phyloP scores from a whole-genome alignment of 1,284 basidiomycete species.

The Irpex sp. region DNA sequence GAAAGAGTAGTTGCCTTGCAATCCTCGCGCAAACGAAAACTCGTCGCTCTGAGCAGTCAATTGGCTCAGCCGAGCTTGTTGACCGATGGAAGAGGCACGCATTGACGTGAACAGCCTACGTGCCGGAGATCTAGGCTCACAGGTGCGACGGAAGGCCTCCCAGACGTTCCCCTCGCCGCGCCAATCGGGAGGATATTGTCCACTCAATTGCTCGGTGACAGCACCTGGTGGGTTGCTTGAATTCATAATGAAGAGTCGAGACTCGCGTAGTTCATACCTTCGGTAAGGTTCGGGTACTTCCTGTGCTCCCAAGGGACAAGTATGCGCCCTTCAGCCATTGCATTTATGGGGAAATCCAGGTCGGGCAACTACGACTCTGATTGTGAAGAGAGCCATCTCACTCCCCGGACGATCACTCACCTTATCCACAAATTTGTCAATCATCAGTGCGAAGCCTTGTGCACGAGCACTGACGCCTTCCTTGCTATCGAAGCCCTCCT shows the following conservation, averaged over 20 bases:
- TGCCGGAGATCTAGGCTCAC: slow-evolving; percentile 74
- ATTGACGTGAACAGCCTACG: slow-evolving; percentile 80
- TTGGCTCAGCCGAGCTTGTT: slow-evolving; percentile 24
- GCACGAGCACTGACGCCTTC: slow-evolving; percentile 74
- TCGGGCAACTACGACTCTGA: slow-evolving; percentile 64
- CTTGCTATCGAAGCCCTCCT: slow-evolving; percentile 55
- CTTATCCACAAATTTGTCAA: slow-evolving; percentile 66
- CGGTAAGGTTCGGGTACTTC: slow-evolving; percentile 66
- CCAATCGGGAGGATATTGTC: slow-evolving; percentile 84
- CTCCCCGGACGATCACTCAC: slow-evolving; percentile 34
- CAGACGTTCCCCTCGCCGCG: slow-evolving; percentile 79
- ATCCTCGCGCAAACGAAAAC: slow-evolving; percentile 56
- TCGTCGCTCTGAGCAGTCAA: slow-evolving; percentile 40
- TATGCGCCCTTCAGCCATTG: slow-evolving; percentile 88
- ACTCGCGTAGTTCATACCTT: slow-evolving; percentile 33
- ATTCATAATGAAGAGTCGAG: slow-evolving; percentile 5
- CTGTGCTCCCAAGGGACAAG: slow-evolving; percentile 85
- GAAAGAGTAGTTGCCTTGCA: slow-evolving; percentile 70
- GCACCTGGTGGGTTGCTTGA: slow-evolving; percentile 38
- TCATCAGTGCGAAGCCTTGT: slow-evolving; percentile 70
- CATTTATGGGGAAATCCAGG: slow-evolving; percentile 90
- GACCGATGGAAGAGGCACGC: slow-evolving; percentile 36
- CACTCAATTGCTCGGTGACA: slow-evolving; percentile 58
- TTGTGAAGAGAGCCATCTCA: not conserved
- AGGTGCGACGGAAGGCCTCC: slow-evolving; percentile 91